phyloP scores from a whole-genome alignment of 2,329 filamentous ascomycete genomes.

The Xylaria sp. region DNA sequence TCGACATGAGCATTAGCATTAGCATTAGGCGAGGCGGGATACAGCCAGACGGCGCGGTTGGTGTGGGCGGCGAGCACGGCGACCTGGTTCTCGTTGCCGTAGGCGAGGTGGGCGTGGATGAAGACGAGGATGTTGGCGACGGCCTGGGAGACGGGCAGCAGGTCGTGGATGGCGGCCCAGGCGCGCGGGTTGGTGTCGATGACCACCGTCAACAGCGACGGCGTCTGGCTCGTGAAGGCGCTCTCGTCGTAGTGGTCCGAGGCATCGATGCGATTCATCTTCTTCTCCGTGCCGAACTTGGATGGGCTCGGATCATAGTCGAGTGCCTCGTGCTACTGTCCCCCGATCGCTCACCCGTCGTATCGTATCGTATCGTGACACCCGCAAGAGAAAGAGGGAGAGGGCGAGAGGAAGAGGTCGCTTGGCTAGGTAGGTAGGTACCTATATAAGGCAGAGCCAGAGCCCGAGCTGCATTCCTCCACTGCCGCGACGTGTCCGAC shows the following conservation, averaged over 20 bases:
- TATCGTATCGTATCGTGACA: neutral
- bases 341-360: neutral
- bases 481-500: too few relatives aligned
- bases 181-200: slow-evolving; percentile 97
- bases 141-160: slow-evolving; percentile 83
- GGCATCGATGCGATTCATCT: slow-evolving; percentile 67
- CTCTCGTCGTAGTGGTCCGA: slow-evolving; percentile 70
- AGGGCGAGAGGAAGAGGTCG: neutral
- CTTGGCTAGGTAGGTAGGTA: neutral
- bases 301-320: neutral
- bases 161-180: slow-evolving; percentile 81
- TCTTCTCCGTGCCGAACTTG: slow-evolving; percentile 37
- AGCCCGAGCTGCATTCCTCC: slow-evolving; percentile 10
- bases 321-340: neutral
- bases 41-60: slow-evolving; percentile 88
- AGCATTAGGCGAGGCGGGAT: slow-evolving; percentile 66
- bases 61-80: slow-evolving; percentile 91
- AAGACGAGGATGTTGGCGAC: slow-evolving; percentile 93
- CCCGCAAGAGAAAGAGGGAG: neutral
- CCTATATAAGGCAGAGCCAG: neutral
- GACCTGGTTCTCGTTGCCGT: slow-evolving; percentile 92
- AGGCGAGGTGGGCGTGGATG: slow-evolving; percentile 94
- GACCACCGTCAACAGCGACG: slow-evolving; percentile 89
- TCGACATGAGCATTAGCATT: slow-evolving; percentile 47
- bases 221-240: slow-evolving; percentile 64